Percentiles rank a stretch among this genome's conserved stretches.
phyloP scores from a whole-genome alignment of 352 stramenopile species.

The Plasmopara muralis region DNA sequence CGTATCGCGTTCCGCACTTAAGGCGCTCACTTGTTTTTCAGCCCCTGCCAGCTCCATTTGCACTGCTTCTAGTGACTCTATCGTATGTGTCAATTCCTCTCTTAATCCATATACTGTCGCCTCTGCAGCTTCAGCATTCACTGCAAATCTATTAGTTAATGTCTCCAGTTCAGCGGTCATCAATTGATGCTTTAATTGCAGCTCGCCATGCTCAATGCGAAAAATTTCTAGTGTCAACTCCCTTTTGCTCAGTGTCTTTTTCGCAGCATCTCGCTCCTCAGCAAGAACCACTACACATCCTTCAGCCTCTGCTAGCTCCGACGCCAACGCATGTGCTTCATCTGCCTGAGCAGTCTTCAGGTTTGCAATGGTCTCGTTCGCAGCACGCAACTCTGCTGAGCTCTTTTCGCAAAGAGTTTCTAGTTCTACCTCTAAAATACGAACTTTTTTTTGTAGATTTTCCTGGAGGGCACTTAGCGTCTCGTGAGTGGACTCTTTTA shows the following conservation, averaged over 20 bases:
- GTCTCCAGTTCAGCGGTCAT: slow-evolving; percentile 23
- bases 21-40: slow-evolving; percentile 10
- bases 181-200: slow-evolving; percentile 34
- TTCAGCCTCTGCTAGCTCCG: slow-evolving; percentile 27
- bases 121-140: slow-evolving; percentile 18
- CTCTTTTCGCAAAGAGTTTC: slow-evolving; percentile 18
- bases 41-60: slow-evolving; percentile 14
- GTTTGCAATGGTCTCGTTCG: slow-evolving; percentile 20
- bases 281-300: slow-evolving; percentile 29
- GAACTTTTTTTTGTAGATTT: slow-evolving; percentile 25
- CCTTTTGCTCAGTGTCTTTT: slow-evolving; percentile 28
- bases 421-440: slow-evolving; percentile 18
- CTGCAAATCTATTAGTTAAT: slow-evolving; percentile 16
- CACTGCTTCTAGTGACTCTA: slow-evolving; percentile 15
- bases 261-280: slow-evolving; percentile 28
- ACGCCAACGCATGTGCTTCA: slow-evolving; percentile 13
- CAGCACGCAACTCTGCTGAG: slow-evolving; percentile 14
- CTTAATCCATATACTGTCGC: slow-evolving; percentile 12
- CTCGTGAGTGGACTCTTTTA: slow-evolving; percentile 27
- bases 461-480: slow-evolving; percentile 23
- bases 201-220: slow-evolving; percentile 28
- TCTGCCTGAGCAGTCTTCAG: slow-evolving; percentile 11
- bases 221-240: slow-evolving; percentile 31
- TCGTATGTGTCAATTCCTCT: slow-evolving; percentile 9
- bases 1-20: slow-evolving; percentile 17